Conservation (phyloP, 1,284 basidiomycete genomes). For the Amylostereum chailletii region DNA sequence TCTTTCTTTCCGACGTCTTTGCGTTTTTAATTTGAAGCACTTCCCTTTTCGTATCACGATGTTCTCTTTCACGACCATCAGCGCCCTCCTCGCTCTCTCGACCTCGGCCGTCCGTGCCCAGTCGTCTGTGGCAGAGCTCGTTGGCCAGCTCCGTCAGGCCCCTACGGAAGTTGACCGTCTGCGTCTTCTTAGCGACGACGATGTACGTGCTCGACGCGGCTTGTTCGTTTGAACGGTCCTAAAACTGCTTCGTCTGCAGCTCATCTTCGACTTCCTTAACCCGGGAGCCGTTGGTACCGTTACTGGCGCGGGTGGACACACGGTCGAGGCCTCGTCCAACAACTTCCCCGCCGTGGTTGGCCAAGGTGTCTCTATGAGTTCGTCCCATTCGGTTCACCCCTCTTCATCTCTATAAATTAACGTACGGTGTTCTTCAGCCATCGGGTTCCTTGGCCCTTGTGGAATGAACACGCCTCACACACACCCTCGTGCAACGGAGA, state of each 20-base stretch:
- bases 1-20: no score
- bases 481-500: constrained; percentile 28
- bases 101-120: background rate
- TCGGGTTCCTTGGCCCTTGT: constrained; percentile 14
- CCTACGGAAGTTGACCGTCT: background rate
- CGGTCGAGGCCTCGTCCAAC: background rate
- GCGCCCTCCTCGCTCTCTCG: background rate
- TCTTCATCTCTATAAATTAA: no score
- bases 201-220: background rate
- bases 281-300: background rate
- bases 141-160: background rate
- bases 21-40: no score
- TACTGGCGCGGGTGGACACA: background rate
- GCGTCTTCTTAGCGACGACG: background rate
- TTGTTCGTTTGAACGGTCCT: background rate
- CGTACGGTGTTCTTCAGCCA: constrained; percentile 3
- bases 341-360: constrained; percentile 3
- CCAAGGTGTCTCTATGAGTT: constrained; percentile 6
- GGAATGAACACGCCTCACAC: constrained; percentile 30
- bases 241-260: background rate
- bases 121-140: background rate
- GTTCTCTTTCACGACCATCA: background rate
- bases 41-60: background rate
- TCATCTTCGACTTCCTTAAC: background rate
- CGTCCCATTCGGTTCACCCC: background rate